Base-by-base conservation (phyloP, 306 rosid genomes). In the Trifolium subterraneum region DNA sequence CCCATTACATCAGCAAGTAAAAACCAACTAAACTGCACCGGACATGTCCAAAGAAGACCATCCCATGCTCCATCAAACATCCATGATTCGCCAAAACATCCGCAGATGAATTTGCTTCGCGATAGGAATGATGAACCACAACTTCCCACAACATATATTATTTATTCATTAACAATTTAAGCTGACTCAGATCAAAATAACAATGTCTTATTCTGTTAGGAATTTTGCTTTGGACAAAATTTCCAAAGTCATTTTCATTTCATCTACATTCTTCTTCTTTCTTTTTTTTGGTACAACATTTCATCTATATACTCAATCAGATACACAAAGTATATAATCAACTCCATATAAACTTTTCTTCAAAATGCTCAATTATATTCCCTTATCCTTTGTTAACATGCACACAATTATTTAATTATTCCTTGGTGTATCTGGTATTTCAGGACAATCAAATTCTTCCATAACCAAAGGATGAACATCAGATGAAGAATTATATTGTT, bases 381-480 rank as follows among this genome's bases (percentile, higher is more conserved):
- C 14, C 14, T 35, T 13, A 14, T 48, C 19, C 19, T 5, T 39
- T 62, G 52, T 8, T 38, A 4, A 20, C 13, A 14, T 8, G 39
- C 39, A 60, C 20, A 60, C 6, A 60, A 25, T 74, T 23, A 77
- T 19, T 60, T 1, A 15, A 38, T 52, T 23, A 77, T 25, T 0
- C 25, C 7, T 36, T 42, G 87, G 79, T 14, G 91, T 64, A 41
- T 85, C 86, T 2, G 87, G 82, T 11, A 19, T 5, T 0, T 78
- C 73, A 16, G 3, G 64, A 20, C 4, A 61, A 60, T 82, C 82
- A 19, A 39, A 10, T 69, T 44, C 80, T 64, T 90, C 92, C 81
- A 80, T 81, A 16, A 87, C 90, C 4, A 87, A 55, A 8, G 86
- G 90, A 10, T 82, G 83, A 51, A 71, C 18, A 33, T 83, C 69